A percentile compares a stretch with the other conserved stretches of the same genome.
Evolutionary conservation across 2,329 filamentous ascomycete species (phyloP).

Genomic region (Fusarium sp.): DNA sequence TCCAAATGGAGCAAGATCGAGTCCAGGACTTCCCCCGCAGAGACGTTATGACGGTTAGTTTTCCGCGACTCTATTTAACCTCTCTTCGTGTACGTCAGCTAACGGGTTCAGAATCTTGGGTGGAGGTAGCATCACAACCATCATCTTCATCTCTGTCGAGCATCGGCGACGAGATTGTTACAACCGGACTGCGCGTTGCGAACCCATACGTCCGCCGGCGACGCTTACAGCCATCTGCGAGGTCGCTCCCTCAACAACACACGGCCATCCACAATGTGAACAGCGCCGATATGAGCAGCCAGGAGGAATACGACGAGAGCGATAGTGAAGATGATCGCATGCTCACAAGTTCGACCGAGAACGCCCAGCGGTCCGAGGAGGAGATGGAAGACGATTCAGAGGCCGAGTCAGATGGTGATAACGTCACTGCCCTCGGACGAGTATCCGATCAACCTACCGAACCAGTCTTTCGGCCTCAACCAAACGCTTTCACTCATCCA

Average conservation of each 20-base stretch:
- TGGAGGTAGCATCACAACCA: constrained; percentile 92
- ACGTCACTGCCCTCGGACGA: constrained; percentile 82
- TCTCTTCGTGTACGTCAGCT: constrained; percentile 16
- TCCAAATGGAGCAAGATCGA: constrained; percentile 49
- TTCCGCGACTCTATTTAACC: constrained; percentile 4
- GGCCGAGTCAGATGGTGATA: constrained; percentile 74
- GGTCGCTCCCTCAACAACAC: constrained; percentile 57
- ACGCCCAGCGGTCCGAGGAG: constrained; percentile 57
- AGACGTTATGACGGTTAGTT: constrained; percentile 56
- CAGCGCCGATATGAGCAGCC: constrained; percentile 75
- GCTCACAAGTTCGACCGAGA: constrained; percentile 71
- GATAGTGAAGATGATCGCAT: constrained; percentile 87
- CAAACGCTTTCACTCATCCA: constrained; percentile 92
- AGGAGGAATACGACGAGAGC: constrained; percentile 95
- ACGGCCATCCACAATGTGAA: constrained; percentile 59
- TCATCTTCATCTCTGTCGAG: constrained; percentile 94
- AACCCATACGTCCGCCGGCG: constrained; percentile 73
- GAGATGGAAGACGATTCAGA: constrained; percentile 61
- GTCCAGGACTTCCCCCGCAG: constrained; percentile 51
- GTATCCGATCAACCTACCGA: constrained; percentile 66
- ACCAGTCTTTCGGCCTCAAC: constrained; percentile 82
- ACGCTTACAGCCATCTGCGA: constrained; percentile 55
- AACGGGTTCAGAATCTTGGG: constrained; percentile 83
- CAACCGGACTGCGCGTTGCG: constrained; percentile 85
- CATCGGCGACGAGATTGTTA: constrained; percentile 88